A percentile compares a stretch with the other conserved stretches of the same genome.
These are phyloP conservation scores for Dillenia suffruticosa DNA, from an alignment of 164 flowering plant species.

Conservation along the genomic window DNA sequence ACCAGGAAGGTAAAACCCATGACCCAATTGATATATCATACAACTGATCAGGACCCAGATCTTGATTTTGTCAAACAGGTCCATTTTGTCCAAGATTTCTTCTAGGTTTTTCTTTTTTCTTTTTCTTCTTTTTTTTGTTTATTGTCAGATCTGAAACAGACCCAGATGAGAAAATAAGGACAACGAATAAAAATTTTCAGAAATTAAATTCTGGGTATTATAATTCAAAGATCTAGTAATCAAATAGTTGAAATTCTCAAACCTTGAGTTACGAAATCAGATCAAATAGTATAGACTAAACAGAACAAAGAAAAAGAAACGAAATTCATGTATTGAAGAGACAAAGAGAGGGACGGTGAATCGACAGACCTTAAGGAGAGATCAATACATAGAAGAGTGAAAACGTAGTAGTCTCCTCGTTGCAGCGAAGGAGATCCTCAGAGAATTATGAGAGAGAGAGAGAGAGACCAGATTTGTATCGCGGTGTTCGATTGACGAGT, in stretches of 20 bases:
- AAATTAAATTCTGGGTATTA: neutral
- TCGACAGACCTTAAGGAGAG: neutral
- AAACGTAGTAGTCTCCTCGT: too few relatives aligned
- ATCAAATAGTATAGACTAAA: neutral
- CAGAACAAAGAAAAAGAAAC: neutral
- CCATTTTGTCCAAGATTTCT: slow-evolving; percentile 25
- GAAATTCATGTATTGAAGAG: neutral
- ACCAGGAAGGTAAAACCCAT: slow-evolving; percentile 85
- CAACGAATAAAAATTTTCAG: neutral
- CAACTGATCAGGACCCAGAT: slow-evolving; percentile 38
- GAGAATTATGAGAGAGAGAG: too few relatives aligned
- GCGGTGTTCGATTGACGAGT: too few relatives aligned
- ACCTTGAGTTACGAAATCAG: neutral
- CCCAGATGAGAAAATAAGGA: slow-evolving; percentile 17
- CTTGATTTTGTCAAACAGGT: slow-evolving; percentile 18
- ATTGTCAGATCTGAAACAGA: slow-evolving; percentile 32
- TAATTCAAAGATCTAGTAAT: neutral
- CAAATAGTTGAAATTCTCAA: neutral
- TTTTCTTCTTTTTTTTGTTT: neutral
- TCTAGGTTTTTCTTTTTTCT: too few relatives aligned
- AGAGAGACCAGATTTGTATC: too few relatives aligned
- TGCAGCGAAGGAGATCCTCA: too few relatives aligned
- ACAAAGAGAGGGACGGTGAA: neutral
- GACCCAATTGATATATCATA: slow-evolving; percentile 31
- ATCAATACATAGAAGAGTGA: too few relatives aligned